Evolutionary conservation across 306 rosid genomes (phyloP).

Genomic region (Herpetospermum pedunculosum): DNA sequence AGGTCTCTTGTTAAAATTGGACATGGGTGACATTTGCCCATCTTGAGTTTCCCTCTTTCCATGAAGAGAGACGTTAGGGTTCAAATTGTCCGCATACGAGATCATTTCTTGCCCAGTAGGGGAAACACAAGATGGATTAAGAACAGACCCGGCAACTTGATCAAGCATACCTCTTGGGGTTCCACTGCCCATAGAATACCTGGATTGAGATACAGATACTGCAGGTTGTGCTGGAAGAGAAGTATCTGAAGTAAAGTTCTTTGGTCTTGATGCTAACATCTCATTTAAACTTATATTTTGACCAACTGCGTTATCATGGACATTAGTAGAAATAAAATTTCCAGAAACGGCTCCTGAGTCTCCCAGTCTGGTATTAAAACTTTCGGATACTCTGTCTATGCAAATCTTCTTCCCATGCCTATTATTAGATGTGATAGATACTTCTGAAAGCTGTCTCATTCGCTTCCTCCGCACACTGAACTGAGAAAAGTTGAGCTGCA

Average conservation of each 20-base stretch:
- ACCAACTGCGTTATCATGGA: constrained; percentile 41
- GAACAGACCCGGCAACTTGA: constrained; percentile 42
- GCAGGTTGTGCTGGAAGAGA: constrained; percentile 48
- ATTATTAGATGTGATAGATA: constrained; percentile 49
- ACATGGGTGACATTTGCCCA: constrained; percentile 59
- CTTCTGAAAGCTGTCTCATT: constrained; percentile 65
- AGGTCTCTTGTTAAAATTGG: constrained; percentile 49
- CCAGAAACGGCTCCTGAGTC: constrained; percentile 53
- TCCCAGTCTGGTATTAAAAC: constrained; percentile 38
- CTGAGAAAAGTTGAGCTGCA: constrained; percentile 59
- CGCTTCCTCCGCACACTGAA: constrained; percentile 53
- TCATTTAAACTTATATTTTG: constrained; percentile 43
- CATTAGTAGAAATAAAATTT: constrained; percentile 38
- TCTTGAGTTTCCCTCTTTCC: constrained; percentile 75
- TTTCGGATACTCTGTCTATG: constrained; percentile 66
- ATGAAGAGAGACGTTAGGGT: constrained; percentile 35
- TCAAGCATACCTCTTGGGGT: constrained; percentile 63
- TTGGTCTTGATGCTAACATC: constrained; percentile 45
- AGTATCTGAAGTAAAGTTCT: constrained; percentile 46
- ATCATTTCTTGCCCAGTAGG: constrained; percentile 59
- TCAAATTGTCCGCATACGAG: constrained; percentile 49
- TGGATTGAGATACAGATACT: constrained; percentile 33
- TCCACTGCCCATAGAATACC: constrained; percentile 57
- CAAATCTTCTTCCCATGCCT: constrained; percentile 69
- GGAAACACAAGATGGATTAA: constrained; percentile 40